Evolutionary conservation across 139 green algal species (phyloP).

Genomic region (Spirogloea muscicola): DNA sequence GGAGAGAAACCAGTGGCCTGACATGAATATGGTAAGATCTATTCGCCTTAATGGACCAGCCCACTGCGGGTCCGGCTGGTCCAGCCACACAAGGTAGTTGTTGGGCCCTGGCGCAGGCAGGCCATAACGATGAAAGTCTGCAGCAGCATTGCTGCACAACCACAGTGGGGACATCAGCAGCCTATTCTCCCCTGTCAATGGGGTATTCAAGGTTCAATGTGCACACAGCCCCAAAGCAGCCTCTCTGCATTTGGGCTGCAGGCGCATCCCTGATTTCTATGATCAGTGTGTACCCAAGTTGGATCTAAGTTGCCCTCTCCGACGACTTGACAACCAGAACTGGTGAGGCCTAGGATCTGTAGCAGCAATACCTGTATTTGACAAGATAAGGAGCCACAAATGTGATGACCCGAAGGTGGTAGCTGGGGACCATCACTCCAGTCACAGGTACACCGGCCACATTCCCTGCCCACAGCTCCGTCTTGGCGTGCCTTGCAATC

Average conservation of each 20-base stretch:
- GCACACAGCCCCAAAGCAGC: too few species aligned
- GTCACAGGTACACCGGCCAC: background rate
- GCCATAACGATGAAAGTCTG: background rate
- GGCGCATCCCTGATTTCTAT: too few species aligned
- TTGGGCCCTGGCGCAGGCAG: background rate
- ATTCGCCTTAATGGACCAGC: background rate
- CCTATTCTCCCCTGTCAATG: too few species aligned
- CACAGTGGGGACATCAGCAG: too few species aligned
- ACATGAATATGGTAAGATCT: constrained; percentile 39
- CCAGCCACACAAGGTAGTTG: constrained; percentile 19
- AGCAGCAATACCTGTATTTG: too few species aligned
- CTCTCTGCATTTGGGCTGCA: too few species aligned
- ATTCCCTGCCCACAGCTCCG: background rate
- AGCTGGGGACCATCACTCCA: constrained; percentile 10
- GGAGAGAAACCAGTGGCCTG: constrained; percentile 29
- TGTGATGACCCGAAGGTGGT: constrained; percentile 10
- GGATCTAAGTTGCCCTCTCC: too few species aligned
- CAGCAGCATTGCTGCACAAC: too few species aligned
- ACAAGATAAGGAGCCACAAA: constrained; percentile 23
- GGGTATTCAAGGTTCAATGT: too few species aligned
- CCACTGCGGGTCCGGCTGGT: constrained; percentile 18
- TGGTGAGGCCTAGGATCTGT: too few species aligned
- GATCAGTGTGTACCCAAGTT: too few species aligned
- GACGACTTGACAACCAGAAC: too few species aligned
- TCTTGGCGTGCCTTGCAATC: background rate